phyloP scores from a whole-genome alignment of 225 moss, liverwort and hornwort genomes.

The Climacium dendroides region DNA sequence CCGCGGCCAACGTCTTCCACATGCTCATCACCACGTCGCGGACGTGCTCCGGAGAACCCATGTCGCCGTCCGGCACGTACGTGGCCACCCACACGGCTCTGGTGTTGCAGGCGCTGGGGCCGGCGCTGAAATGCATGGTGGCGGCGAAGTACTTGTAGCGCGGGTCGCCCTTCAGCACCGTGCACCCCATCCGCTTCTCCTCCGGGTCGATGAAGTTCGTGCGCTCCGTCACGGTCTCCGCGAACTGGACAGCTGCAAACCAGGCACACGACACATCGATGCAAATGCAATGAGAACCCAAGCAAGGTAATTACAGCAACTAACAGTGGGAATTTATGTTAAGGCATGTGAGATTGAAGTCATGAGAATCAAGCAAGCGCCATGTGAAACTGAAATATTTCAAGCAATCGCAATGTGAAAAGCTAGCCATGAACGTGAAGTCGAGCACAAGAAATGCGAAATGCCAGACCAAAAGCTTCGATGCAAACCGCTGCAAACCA shows the following conservation, averaged over 20 bases:
- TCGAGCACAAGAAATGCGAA: too few species aligned
- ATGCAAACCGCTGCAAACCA: too few species aligned
- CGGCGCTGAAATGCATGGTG: background rate
- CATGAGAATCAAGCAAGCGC: too few species aligned
- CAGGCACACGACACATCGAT: background rate
- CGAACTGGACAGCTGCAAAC: background rate
- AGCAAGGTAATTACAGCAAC: too few species aligned
- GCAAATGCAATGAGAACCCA: background rate
- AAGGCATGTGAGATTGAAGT: too few species aligned
- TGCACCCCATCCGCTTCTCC: background rate
- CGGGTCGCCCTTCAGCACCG: slow-evolving; percentile 7
- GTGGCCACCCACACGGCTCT: background rate
- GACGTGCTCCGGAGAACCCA: background rate
- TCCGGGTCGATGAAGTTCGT: background rate
- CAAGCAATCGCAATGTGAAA: too few species aligned
- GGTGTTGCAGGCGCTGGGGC: background rate
- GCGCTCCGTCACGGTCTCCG: background rate
- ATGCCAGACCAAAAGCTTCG: too few species aligned
- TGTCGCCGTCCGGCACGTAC: background rate
- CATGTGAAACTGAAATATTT: too few species aligned
- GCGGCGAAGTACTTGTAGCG: background rate
- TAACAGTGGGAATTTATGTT: too few species aligned
- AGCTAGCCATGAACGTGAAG: too few species aligned
- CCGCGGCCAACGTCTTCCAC: background rate
- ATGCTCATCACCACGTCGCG: background rate